phyloP scores from a whole-genome alignment of 345 rosid species.

The Salix brachista region DNA sequence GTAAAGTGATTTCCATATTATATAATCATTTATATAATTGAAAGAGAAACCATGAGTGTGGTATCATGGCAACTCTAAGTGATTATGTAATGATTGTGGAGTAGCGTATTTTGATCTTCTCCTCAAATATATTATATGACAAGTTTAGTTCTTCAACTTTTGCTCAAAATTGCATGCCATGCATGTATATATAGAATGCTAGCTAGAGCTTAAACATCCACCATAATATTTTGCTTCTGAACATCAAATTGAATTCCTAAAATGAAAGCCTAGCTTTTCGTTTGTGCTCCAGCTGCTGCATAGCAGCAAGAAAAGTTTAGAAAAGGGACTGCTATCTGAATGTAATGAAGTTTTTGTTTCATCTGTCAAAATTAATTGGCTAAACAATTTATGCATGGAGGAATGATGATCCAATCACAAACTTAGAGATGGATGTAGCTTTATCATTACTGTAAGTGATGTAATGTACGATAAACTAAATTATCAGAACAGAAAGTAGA shows the following conservation, averaged over 20 bases:
- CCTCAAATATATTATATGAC: neutral
- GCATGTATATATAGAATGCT: neutral
- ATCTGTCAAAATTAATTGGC: too few species aligned
- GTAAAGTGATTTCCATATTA: constrained; percentile 6
- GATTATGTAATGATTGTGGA: constrained; percentile 7
- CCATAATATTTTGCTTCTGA: neutral
- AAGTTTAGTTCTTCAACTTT: neutral
- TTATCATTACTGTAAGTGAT: neutral
- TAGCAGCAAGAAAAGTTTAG: neutral
- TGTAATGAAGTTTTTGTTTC: too few species aligned
- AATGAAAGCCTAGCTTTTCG: neutral
- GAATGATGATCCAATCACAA: neutral
- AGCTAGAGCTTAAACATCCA: neutral
- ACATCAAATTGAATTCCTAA: too few species aligned
- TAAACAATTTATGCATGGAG: neutral
- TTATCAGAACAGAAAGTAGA: constrained; percentile 4
- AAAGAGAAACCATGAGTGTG: constrained; percentile 6
- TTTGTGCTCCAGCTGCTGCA: neutral
- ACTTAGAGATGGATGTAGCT: neutral
- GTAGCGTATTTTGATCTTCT: constrained; percentile 13
- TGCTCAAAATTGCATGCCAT: neutral
- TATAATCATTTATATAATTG: constrained; percentile 17
- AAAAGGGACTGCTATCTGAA: too few species aligned
- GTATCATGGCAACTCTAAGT: constrained; percentile 3
- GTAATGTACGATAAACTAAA: neutral